These are phyloP conservation scores for Colletotrichum kahawae DNA, from an alignment of 2,329 filamentous ascomycete species.

Conservation along the genomic window DNA sequence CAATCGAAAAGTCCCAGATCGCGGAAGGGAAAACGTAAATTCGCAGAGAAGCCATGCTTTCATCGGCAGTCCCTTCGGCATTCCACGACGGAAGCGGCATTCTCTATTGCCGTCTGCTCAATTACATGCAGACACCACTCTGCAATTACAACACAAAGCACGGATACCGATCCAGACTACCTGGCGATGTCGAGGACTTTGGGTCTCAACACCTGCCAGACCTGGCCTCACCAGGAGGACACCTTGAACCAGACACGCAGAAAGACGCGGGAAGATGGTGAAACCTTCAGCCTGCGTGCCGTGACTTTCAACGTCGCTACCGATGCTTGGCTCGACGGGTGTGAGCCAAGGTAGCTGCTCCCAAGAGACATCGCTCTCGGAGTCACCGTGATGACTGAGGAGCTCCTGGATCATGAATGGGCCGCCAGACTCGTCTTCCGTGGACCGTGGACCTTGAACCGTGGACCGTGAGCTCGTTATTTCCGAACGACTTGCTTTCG, in stretches of 20 bases:
- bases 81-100: not conserved
- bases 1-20: slow-evolving; percentile 1
- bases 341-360: not conserved
- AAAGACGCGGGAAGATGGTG: not conserved
- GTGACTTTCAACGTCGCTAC: not conserved
- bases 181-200: not conserved
- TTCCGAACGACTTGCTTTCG: slow-evolving; percentile 2
- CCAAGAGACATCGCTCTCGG: slow-evolving; percentile 3
- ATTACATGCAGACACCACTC: not conserved
- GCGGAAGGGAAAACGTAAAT: not conserved
- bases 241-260: not conserved
- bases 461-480: slow-evolving; percentile 1
- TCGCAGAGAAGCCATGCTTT: not conserved
- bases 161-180: not conserved
- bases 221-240: not conserved
- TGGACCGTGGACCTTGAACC: not conserved
- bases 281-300: not conserved
- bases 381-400: slow-evolving; percentile 23
- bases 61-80: slow-evolving; percentile 12
- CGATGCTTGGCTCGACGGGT: not conserved
- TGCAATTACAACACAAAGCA: not conserved
- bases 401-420: slow-evolving; percentile 6
- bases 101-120: not conserved
- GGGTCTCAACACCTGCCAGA: not conserved
- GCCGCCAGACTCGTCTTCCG: not conserved